These are phyloP conservation scores for Salmacisia buchloeana DNA, from an alignment of 1,284 basidiomycete genomes.

Conservation along the genomic window DNA sequence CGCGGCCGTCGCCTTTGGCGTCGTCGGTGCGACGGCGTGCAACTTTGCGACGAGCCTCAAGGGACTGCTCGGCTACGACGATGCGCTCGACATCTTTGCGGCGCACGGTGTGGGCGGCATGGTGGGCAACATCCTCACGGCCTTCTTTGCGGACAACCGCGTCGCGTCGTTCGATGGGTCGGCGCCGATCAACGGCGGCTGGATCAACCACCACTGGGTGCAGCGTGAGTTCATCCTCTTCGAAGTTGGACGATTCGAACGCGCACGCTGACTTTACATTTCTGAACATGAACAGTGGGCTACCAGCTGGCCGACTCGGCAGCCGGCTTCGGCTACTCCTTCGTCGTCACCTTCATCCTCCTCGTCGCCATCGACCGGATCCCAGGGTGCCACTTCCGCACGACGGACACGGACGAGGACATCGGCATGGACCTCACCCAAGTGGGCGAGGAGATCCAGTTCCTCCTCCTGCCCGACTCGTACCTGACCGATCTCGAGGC, in stretches of 20 bases:
- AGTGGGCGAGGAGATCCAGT: slow-evolving; percentile 66
- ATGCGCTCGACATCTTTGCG: slow-evolving; percentile 67
- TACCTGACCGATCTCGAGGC: slow-evolving; percentile 1
- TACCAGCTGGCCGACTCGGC: slow-evolving; percentile 77
- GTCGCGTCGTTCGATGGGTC: slow-evolving; percentile 78
- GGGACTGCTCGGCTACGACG: slow-evolving; percentile 54
- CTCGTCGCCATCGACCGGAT: slow-evolving; percentile 89
- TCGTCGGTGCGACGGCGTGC: slow-evolving; percentile 74
- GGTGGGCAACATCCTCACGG: slow-evolving; percentile 78
- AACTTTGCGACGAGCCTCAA: slow-evolving; percentile 95
- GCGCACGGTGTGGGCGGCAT: slow-evolving; percentile 83
- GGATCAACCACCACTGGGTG: slow-evolving; percentile 75
- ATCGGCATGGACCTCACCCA: slow-evolving; percentile 88
- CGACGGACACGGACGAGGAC: slow-evolving; percentile 76
- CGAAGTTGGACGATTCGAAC: slow-evolving; percentile 24
- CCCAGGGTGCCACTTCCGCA: slow-evolving; percentile 73
- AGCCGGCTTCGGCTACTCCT: slow-evolving; percentile 43
- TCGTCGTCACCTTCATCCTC: slow-evolving; percentile 60
- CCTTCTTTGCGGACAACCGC: slow-evolving; percentile 77
- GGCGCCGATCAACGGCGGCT: slow-evolving; percentile 64
- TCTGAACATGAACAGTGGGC: slow-evolving; percentile 51
- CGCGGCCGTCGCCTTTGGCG: slow-evolving; percentile 53
- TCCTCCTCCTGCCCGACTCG: not conserved
- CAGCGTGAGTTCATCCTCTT: slow-evolving; percentile 27
- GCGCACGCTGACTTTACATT: slow-evolving; percentile 51